These are phyloP conservation scores for Candida insectalens DNA, from an alignment of 805 yeast species.

Conservation along the genomic window DNA sequence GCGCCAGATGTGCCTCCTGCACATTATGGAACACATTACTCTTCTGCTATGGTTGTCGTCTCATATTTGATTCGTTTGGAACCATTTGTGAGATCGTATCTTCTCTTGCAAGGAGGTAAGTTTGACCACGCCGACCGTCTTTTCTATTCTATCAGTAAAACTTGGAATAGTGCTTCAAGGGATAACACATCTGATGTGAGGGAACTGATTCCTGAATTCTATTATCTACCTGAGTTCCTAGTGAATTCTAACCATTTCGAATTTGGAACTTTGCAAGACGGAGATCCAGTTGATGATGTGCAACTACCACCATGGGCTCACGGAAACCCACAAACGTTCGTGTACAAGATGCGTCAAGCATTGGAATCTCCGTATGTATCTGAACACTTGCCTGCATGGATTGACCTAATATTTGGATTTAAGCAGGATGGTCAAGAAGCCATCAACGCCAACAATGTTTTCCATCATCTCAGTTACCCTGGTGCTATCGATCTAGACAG, in stretches of 20 bases:
- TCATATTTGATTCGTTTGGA: constrained; percentile 67
- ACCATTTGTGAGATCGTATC: constrained; percentile 74
- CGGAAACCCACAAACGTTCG: constrained; percentile 63
- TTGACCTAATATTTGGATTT: constrained; percentile 73
- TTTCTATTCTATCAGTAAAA: constrained; percentile 62
- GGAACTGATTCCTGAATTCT: constrained; percentile 82
- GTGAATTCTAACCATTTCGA: constrained; percentile 55
- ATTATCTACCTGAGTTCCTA: constrained; percentile 70
- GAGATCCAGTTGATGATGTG: constrained; percentile 49
- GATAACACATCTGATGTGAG: constrained; percentile 85
- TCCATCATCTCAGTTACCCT: constrained; percentile 75
- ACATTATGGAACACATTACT: constrained; percentile 89
- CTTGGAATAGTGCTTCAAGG: constrained; percentile 72
- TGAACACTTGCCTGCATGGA: constrained; percentile 70
- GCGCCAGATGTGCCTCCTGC: constrained; percentile 54
- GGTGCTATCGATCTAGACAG: constrained; percentile 75
- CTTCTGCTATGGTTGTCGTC: constrained; percentile 89
- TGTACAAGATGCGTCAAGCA: constrained; percentile 71
- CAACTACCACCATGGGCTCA: constrained; percentile 78
- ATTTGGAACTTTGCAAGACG: constrained; percentile 63
- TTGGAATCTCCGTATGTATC: constrained; percentile 78
- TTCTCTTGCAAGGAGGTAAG: constrained; percentile 75
- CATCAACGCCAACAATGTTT: constrained; percentile 58
- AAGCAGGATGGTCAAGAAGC: constrained; percentile 73
- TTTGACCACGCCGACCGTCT: constrained; percentile 85